These are phyloP conservation scores for Russula ochroleuca DNA, from an alignment of 768 basidiomycete species.

Conservation along the genomic window DNA sequence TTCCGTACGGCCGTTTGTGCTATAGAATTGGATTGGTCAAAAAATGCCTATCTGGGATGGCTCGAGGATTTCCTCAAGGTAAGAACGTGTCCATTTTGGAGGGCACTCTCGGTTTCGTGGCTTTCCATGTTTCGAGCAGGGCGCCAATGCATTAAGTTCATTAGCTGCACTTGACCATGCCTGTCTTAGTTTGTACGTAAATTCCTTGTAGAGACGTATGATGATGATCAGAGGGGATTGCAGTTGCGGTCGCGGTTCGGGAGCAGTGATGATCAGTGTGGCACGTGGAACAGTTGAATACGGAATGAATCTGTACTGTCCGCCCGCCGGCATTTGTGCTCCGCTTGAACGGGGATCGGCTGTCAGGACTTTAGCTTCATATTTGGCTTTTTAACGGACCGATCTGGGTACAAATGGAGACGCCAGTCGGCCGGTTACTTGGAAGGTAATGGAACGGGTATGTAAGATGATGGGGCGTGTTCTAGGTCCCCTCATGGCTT, in stretches of 20 bases:
- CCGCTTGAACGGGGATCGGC: constrained; percentile 10
- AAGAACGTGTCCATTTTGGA: not conserved
- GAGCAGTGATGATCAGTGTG: not conserved
- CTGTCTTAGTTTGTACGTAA: not conserved
- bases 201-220: too few species aligned
- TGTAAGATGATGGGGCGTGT: not conserved
- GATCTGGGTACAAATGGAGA: not conserved
- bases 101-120: not conserved
- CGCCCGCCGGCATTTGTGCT: too few species aligned
- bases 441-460: not conserved
- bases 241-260: not conserved
- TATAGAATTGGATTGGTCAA: not conserved
- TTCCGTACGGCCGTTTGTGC: not conserved
- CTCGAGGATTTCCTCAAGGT: constrained; percentile 1
- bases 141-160: not conserved
- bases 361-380: constrained; percentile 1
- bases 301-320: too few species aligned
- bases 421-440: constrained; percentile 13
- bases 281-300: too few species aligned
- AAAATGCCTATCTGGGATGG: not conserved
- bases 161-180: not conserved
- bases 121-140: not conserved
- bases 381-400: not conserved
- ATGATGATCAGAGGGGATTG: not conserved
- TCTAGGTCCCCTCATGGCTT: constrained; percentile 10